These are phyloP conservation scores for Nannochloropsis gaditana DNA, from an alignment of 108 stramenopile genomes.

Conservation along the genomic window DNA sequence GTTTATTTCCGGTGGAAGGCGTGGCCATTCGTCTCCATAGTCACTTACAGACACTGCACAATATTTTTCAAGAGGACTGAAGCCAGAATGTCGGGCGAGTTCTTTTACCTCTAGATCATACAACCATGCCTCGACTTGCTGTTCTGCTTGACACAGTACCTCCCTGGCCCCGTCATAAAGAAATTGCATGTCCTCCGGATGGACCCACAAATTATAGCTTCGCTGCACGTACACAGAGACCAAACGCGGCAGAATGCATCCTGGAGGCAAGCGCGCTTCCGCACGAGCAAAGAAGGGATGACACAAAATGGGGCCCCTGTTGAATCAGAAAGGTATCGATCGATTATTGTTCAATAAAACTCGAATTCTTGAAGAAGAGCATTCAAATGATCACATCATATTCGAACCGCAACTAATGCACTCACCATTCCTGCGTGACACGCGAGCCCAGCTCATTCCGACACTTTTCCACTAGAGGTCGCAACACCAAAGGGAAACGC, in stretches of 20 bases:
- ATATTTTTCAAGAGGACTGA: background rate
- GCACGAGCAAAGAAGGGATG: background rate
- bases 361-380: background rate
- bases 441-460: background rate
- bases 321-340: background rate
- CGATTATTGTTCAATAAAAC: background rate
- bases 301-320: background rate
- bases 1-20: background rate
- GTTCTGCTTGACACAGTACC: background rate
- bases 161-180: background rate
- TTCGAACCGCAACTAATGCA: background rate
- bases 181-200: background rate
- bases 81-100: background rate
- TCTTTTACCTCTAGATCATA: background rate
- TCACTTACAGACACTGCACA: background rate
- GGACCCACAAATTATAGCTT: background rate
- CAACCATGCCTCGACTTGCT: background rate
- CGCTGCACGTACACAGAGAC: background rate
- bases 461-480: slow-evolving; percentile 31
- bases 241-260: background rate
- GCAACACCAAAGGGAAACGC: slow-evolving; percentile 44
- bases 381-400: background rate
- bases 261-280: background rate
- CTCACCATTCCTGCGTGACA: background rate
- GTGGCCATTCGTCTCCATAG: background rate